These are phyloP conservation scores for Xylaria multiplex DNA, from an alignment of 2,329 filamentous ascomycete genomes.

Conservation along the genomic window DNA sequence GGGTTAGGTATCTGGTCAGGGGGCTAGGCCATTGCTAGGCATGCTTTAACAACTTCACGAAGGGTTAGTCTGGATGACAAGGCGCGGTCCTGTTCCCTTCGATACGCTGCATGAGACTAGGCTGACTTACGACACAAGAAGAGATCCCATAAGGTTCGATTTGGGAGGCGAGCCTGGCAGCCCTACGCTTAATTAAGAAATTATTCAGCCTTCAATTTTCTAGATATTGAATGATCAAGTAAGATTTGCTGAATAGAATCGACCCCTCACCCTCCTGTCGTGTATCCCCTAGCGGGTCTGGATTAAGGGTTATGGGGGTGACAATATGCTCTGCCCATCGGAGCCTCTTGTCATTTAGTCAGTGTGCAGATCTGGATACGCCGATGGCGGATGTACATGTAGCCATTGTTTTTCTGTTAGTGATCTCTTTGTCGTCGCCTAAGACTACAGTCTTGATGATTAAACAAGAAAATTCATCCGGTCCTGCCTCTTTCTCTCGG, in stretches of 20 bases:
- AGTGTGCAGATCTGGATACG: neutral
- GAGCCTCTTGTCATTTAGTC: neutral
- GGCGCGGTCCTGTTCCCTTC: neutral
- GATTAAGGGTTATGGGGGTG: neutral
- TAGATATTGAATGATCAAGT: constrained; percentile 8
- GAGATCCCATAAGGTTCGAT: constrained; percentile 3
- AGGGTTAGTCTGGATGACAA: neutral
- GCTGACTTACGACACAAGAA: constrained; percentile 10
- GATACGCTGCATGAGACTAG: neutral
- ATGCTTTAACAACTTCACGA: constrained; percentile 10
- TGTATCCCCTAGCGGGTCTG: neutral
- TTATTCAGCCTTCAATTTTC: neutral
- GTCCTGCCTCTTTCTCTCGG: constrained; percentile 1
- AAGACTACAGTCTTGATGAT: neutral
- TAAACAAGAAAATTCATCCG: neutral
- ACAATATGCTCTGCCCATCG: constrained; percentile 17
- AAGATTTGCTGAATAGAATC: neutral
- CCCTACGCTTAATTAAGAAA: neutral
- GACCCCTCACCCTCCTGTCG: too few relatives aligned
- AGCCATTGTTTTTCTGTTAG: neutral
- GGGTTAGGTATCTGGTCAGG: neutral
- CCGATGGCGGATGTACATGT: neutral
- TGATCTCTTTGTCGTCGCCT: neutral
- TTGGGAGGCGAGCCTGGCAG: constrained; percentile 1
- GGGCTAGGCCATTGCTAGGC: neutral